Evolutionary conservation across 2,329 filamentous ascomycete genomes (phyloP).

Genomic region (Penicillium oxalicum): DNA sequence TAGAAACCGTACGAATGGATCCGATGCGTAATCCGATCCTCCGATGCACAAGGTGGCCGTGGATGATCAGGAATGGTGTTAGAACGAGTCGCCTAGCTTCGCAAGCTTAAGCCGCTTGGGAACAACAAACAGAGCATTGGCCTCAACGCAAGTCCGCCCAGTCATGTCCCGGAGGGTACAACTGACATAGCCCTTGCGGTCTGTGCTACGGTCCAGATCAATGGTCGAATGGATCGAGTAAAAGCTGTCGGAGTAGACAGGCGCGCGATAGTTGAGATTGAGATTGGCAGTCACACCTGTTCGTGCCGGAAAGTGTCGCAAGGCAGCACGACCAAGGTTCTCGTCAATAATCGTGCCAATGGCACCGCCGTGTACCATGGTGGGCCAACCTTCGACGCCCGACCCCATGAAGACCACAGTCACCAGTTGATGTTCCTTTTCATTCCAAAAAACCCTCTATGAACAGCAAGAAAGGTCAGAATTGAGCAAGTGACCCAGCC

Average conservation of each 20-base stretch:
- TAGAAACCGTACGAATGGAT: too few species aligned
- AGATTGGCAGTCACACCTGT: conserved; percentile 54
- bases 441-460: conserved; percentile 61
- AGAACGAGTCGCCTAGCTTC: conserved; percentile 34
- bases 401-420: conserved; percentile 63
- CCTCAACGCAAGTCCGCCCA: conserved; percentile 55
- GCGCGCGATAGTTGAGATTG: conserved; percentile 57
- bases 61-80: conserved; percentile 23
- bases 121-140: conserved; percentile 55
- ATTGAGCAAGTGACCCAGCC: conserved; percentile 9
- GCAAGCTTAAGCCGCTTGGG: conserved; percentile 45
- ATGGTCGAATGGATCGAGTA: conserved; percentile 54
- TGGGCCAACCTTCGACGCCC: conserved; percentile 63
- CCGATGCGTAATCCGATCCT: too few species aligned
- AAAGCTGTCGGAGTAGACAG: conserved; percentile 55
- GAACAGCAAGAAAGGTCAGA: conserved; percentile 19
- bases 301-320: conserved; percentile 43
- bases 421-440: conserved; percentile 51
- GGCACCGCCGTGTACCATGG: conserved; percentile 64
- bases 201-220: conserved; percentile 34
- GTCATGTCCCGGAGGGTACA: conserved; percentile 34
- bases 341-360: conserved; percentile 66
- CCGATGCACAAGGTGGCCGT: not conserved
- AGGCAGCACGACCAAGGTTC: conserved; percentile 58
- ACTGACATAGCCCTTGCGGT: conserved; percentile 34